These are phyloP conservation scores for Pseudopyrenochaeta lycopersici DNA, from an alignment of 2,329 filamentous ascomycete species.

Conservation along the genomic window DNA sequence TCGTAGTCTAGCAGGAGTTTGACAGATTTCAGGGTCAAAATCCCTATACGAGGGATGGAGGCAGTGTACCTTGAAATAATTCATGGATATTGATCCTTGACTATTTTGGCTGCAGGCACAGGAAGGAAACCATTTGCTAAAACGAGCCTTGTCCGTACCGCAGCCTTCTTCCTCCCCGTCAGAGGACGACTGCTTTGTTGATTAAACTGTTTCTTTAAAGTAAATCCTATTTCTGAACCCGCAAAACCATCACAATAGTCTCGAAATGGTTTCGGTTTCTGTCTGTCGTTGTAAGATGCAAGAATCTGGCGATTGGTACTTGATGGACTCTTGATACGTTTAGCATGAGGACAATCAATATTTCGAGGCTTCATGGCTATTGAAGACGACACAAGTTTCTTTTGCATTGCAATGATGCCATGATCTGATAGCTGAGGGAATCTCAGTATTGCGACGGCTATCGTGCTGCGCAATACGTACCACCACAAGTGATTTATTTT, in stretches of 20 bases:
- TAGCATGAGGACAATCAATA: background rate
- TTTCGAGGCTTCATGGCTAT: background rate
- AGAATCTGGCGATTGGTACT: background rate
- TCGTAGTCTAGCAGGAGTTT: no score
- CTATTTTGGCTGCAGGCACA: background rate
- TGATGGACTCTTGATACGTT: background rate
- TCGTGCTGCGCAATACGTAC: background rate
- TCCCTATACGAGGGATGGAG: no score
- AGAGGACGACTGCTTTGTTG: background rate
- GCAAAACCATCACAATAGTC: constrained; percentile 21
- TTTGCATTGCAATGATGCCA: background rate
- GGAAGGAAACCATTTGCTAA: constrained; percentile 15
- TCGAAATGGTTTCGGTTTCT: background rate
- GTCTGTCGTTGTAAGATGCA: background rate
- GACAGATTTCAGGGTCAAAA: no score
- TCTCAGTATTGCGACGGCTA: background rate
- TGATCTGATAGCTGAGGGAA: background rate
- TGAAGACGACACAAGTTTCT: background rate
- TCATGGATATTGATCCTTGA: background rate
- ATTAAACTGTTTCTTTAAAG: background rate
- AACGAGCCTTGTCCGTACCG: constrained; percentile 1
- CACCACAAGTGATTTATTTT: background rate
- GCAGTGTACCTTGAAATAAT: background rate
- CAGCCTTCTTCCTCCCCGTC: background rate
- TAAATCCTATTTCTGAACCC: constrained; percentile 12